Conservation (phyloP, 495 filamentous ascomycete species). For the Sordaria brevicollis region DNA sequence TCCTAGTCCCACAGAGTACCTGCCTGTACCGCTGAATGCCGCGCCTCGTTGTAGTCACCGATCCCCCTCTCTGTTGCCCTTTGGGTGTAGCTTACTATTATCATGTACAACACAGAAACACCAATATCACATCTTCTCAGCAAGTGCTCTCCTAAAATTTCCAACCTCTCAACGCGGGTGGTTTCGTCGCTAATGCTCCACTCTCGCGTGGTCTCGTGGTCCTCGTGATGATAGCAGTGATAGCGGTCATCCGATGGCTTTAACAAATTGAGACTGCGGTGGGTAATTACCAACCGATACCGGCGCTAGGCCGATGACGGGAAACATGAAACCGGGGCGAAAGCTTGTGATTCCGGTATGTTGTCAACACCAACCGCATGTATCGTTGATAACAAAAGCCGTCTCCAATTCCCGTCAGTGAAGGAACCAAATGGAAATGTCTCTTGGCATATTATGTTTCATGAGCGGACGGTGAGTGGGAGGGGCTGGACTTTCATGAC, state of each 20-base stretch:
- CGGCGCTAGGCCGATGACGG: background rate
- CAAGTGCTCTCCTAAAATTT: background rate
- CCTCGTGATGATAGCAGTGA: background rate
- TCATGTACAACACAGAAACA: background rate
- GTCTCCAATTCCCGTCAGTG: background rate
- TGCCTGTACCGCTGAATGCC: background rate
- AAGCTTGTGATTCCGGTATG: background rate
- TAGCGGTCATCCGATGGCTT: background rate
- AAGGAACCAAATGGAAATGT: background rate
- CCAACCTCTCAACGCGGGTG: background rate
- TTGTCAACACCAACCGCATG: background rate
- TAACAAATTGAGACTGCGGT: background rate
- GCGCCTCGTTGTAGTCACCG: background rate
- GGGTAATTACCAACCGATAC: background rate
- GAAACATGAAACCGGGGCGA: background rate
- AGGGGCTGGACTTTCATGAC: background rate
- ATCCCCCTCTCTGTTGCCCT: background rate
- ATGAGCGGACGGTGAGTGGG: background rate
- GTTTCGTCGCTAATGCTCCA: background rate
- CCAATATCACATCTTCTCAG: background rate
- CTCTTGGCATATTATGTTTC: background rate
- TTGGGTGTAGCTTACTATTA: background rate
- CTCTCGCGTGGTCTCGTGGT: background rate
- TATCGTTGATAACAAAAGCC: background rate
- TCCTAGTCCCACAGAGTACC: background rate